These are phyloP conservation scores for Rhododendron williamsianum DNA, from an alignment of 148 eudicot species.

Conservation along the genomic window DNA sequence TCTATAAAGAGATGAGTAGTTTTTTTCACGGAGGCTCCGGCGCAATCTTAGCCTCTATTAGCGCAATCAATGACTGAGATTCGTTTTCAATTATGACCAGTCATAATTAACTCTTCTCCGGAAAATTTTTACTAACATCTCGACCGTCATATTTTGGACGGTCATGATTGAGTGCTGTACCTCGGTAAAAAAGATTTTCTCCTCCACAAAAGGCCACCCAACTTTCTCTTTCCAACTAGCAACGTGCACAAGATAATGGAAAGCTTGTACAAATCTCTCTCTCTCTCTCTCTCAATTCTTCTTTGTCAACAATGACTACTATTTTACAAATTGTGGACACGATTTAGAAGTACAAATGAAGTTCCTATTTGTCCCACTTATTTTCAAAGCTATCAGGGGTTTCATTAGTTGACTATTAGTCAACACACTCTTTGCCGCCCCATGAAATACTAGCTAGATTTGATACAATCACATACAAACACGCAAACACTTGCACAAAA, in stretches of 20 bases:
- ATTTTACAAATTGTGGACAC: not conserved
- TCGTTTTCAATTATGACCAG: too few relatives aligned
- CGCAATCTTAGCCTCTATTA: too few relatives aligned
- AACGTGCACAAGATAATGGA: slow-evolving; percentile 3
- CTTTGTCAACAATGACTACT: not conserved
- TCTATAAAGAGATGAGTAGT: not conserved
- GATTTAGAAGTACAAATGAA: not conserved
- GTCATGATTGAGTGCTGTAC: too few relatives aligned
- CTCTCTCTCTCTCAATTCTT: not conserved
- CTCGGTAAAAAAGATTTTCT: too few relatives aligned
- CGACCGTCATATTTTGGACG: too few relatives aligned
- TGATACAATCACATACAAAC: too few relatives aligned
- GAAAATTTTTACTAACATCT: too few relatives aligned
- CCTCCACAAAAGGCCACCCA: not conserved
- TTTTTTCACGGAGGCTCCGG: fast-evolving
- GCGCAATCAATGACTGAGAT: fast-evolving
- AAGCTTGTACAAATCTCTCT: not conserved
- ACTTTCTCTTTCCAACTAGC: not conserved
- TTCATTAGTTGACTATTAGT: not conserved
- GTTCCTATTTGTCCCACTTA: not conserved
- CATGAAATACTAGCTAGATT: not conserved
- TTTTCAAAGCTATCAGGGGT: not conserved
- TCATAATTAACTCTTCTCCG: too few relatives aligned
- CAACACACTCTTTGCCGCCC: not conserved
- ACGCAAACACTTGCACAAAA: too few relatives aligned